These are phyloP conservation scores for Stereocaulon alpinum DNA, from an alignment of 495 filamentous ascomycete species.

Conservation along the genomic window DNA sequence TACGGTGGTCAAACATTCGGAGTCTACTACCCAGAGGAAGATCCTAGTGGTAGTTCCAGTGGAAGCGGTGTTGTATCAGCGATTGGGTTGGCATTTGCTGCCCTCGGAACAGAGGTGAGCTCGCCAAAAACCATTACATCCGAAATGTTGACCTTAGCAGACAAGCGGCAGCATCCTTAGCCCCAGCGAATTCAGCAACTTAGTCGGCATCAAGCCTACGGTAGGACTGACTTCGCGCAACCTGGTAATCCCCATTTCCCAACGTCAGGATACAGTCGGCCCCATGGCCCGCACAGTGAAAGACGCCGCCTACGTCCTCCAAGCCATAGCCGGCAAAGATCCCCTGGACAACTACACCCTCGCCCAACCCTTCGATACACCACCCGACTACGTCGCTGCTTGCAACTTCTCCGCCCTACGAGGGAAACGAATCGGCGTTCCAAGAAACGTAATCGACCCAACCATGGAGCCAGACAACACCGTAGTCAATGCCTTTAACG, in stretches of 20 bases:
- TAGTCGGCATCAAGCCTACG: slow-evolving; percentile 56
- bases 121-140: neutral
- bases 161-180: slow-evolving; percentile 34
- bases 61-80: slow-evolving; percentile 41
- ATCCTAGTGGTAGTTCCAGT: slow-evolving; percentile 45
- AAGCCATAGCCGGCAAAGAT: slow-evolving; percentile 50
- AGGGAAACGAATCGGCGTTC: slow-evolving; percentile 43
- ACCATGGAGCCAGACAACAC: slow-evolving; percentile 21
- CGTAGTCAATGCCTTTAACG: slow-evolving; percentile 36
- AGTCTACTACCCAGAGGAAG: slow-evolving; percentile 41
- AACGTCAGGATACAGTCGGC: slow-evolving; percentile 56
- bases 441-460: slow-evolving; percentile 36
- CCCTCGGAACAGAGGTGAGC: slow-evolving; percentile 34
- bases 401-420: slow-evolving; percentile 38
- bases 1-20: slow-evolving; percentile 41
- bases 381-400: slow-evolving; percentile 42
- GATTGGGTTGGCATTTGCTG: slow-evolving; percentile 39
- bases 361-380: slow-evolving; percentile 34
- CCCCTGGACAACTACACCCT: slow-evolving; percentile 42
- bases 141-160: neutral
- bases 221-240: slow-evolving; percentile 55
- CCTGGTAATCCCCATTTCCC: slow-evolving; percentile 51
- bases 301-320: slow-evolving; percentile 56
- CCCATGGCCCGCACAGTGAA: slow-evolving; percentile 55
- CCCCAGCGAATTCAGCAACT: slow-evolving; percentile 33